Conservation (phyloP, 805 yeast species). For the Wickerhamomyces bovis region DNA sequence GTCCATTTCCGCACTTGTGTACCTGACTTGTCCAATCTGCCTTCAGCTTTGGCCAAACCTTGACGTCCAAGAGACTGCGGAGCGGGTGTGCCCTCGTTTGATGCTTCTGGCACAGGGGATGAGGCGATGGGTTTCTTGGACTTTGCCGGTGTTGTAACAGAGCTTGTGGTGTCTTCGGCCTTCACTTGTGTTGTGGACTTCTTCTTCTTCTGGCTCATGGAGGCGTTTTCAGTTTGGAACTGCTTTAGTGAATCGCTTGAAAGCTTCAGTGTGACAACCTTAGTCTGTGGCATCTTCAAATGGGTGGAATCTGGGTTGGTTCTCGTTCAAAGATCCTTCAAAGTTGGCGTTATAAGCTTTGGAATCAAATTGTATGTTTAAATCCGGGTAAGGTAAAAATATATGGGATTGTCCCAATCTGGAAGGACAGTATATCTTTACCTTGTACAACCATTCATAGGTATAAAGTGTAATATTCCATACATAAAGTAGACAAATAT, state of each 20-base stretch:
- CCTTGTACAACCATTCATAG: neutral
- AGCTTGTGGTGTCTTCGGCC: neutral
- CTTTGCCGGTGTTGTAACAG: constrained; percentile 3
- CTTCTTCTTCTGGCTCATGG: constrained; percentile 4
- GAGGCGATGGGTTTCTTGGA: constrained; percentile 6
- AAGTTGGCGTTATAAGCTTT: neutral
- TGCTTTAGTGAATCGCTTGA: constrained; percentile 9
- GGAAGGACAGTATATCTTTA: neutral
- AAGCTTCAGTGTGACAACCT: constrained; percentile 16
- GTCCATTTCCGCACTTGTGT: constrained; percentile 40
- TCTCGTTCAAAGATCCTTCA: no score
- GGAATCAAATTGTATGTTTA: neutral
- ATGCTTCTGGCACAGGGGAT: constrained; percentile 11
- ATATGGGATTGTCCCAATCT: neutral
- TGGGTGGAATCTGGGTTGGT: neutral
- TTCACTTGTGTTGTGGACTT: neutral
- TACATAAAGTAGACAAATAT: neutral
- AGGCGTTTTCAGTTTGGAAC: constrained; percentile 2
- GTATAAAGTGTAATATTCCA: neutral
- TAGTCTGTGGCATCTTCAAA: constrained; percentile 6
- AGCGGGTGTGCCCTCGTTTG: constrained; percentile 8
- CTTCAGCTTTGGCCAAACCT: constrained; percentile 3
- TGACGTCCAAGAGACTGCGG: constrained; percentile 5
- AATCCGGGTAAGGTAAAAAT: neutral
- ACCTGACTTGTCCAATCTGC: constrained; percentile 36